Base-by-base conservation (phyloP, 2,329 filamentous ascomycete genomes). In the Trichoderma atroviride region DNA sequence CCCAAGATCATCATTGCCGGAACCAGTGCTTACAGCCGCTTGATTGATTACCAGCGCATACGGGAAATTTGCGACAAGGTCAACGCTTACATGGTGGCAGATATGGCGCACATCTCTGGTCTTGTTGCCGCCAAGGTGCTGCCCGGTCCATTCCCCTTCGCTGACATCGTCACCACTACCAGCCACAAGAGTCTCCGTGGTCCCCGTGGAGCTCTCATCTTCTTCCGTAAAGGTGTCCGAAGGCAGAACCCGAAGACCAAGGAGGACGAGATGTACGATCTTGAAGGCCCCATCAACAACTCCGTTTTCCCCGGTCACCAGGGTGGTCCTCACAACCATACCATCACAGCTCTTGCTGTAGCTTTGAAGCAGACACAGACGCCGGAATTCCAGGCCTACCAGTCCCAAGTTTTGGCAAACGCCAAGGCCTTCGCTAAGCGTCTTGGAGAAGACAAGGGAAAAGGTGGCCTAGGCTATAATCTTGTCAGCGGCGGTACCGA, bases 241-340 rank as follows among this genome's bases (percentile, higher is more conserved):
- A 90, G 88, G 79, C 89, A 90, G 64, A 92, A 97, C 80, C 83
- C 91, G 71, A 97, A 97, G 86, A 93, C 91, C 60, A 94, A 94
- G 78, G 91, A 92, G 79, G 90, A 97, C 77, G 89, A 91, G 74
- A 82, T 92, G 78, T 99, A 97, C 83, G 91, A 97, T 77, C 91
- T 99, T 53, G 96, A 98, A 81, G 87, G 86, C 33, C 92, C 94
- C 68, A 99, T 99, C 84, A 99, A 99, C 83, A 88, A 89, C 75
- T 97, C 95, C 68, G 96, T 99, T 71, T 99, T 99, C 86, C 96
- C 96, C 19, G 96, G 96, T 69, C 96, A 99, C 82, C 96, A 99
- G 81, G 96, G 96, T 79, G 96, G 96, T 29, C 96, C 96, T 66
- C 96, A 99, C 84, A 99, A 99, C 85, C 96, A 99, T 85, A 99